phyloP scores from a whole-genome alignment of 495 filamentous ascomycete species.

The Podospora pseudocomata region DNA sequence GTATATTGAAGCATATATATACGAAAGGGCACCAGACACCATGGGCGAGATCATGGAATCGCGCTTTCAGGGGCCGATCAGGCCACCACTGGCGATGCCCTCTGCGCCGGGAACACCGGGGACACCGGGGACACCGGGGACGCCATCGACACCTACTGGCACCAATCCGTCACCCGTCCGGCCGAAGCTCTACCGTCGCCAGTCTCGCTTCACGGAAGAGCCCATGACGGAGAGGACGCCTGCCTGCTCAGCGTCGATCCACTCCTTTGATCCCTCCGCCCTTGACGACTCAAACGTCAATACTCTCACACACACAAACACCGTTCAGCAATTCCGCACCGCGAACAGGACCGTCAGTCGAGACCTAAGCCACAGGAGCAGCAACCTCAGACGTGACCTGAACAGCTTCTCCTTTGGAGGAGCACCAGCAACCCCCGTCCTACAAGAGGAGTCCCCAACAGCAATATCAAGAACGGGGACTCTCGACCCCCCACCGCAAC shows the following conservation, averaged over 20 bases:
- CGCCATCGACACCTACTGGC: not conserved
- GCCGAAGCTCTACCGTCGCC: constrained; percentile 20
- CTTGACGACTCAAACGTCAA: not conserved
- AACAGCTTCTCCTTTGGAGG: not conserved
- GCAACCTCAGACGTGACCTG: not conserved
- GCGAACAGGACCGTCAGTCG: not conserved
- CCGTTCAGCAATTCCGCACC: not conserved
- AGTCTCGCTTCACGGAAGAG: constrained; percentile 33
- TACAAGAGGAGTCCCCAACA: not conserved
- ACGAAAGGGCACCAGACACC: not conserved
- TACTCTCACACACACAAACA: constrained; percentile 1
- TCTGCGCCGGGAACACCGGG: not conserved
- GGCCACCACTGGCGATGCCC: not conserved
- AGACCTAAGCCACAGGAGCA: not conserved
- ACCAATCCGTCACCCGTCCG: not conserved
- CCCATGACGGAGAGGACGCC: constrained; percentile 30
- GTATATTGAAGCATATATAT: not conserved
- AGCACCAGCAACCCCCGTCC: not conserved
- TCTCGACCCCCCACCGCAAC: not conserved
- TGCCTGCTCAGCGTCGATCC: constrained; percentile 20
- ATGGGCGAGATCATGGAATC: not conserved
- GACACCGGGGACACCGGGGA: not conserved
- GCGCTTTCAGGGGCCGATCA: not conserved
- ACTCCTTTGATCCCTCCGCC: constrained; percentile 8
- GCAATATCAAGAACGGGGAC: not conserved